Base-by-base conservation (phyloP, 1,139 yeast species). In the Eremothecium sinecaudum region DNA sequence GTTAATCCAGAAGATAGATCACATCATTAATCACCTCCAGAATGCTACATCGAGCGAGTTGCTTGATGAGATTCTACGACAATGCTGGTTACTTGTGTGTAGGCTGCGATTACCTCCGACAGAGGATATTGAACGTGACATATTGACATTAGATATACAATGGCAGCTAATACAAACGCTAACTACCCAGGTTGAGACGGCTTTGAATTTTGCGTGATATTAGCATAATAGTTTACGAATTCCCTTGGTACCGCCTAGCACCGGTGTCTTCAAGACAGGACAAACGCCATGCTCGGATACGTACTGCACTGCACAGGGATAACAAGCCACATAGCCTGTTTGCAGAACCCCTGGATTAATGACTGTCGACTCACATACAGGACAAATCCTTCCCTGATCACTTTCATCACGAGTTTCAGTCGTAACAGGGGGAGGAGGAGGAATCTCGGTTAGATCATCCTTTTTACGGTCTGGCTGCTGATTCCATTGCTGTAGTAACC, bases 401-500 rank as follows among this genome's bases (percentile, higher is more conserved):
- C 13, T 11, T 13, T 21, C 24, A 16, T 24, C 28, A 12, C 17
- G 13, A n/a, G 19, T 18, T 9, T 9, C 21, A 3, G 30, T n/a
- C 4, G n/a, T 18, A 5, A n/a, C 21, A 5, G 19, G 30, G 9
- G 36, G 38, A 4, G 78, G 70, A 5, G 83, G 82, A 21, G 76
- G 61, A 16, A 69, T 65, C 28, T n/a, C n/a, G 37, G 69, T 67
- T 5, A 76, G 14, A n/a, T n/a, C n/a, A 11, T 27, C 30, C 12
- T 27, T 19, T 18, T 27, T 27, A 10, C 17, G n/a, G 19, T 19
- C 78, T 3, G 28, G 26, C 25, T 25, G 28, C 23, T 32, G 44
- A 42, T 79, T 77, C 94, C 95, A 87, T 97, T 97, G 87, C 56
- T 90, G 97, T 34, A 86, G 67, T 47, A 90, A 84, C 58, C 86